Evolutionary conservation across 225 moss, liverwort and hornwort species (phyloP), one percentile per base, ranked within the genome.

Genomic region (Polytrichum formosum): DNA sequence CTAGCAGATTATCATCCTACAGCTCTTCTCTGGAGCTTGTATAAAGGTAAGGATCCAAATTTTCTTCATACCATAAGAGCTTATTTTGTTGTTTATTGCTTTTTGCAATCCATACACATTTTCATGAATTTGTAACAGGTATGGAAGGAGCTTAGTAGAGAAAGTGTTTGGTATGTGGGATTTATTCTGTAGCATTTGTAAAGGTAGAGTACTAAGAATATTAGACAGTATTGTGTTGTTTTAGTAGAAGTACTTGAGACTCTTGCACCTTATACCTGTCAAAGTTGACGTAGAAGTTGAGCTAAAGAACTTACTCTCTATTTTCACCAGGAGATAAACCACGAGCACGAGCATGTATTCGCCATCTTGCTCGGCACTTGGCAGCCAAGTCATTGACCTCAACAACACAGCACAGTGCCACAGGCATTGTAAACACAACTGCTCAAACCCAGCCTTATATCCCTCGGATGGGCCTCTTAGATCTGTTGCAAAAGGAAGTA

Each of bases 1-100:
- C 75, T 94, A 63, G 81, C 85, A 70, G 97, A 94, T 74, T 98
- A 91, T 77, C 90, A 98, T 71, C 97, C 97, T 17, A 82, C 69
- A 67, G 82, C 92, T 33, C 78, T 94, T 55, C 66, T 92, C 27
- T 87, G 85, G 80, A 90, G 91, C 78, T 81, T 94, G 71, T 92
- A 78, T 71, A 90, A 80, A 91, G 97, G 97, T 98, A n/a, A 78
- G 84, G 58, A 20, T 58, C 6, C 10, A 37, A 37, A 37, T 10
- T 37, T 37, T 6, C n/a, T 59, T 20, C 58, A 59, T 59, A 37
- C 10, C 37, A 37, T 22, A 58, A 58, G 58, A 58, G 8, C 20
- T 22, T 58, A 6, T 20, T 65, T 65, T 65, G 33, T 21, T n/a
- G 33, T 65, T 65, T 28, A 26, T 18, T 35, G 27, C 19, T 18